Evolutionary conservation across 78 protist species (phyloP), one percentile per base, ranked within the genome.

Genomic region (Speleostelium caveatum): DNA sequence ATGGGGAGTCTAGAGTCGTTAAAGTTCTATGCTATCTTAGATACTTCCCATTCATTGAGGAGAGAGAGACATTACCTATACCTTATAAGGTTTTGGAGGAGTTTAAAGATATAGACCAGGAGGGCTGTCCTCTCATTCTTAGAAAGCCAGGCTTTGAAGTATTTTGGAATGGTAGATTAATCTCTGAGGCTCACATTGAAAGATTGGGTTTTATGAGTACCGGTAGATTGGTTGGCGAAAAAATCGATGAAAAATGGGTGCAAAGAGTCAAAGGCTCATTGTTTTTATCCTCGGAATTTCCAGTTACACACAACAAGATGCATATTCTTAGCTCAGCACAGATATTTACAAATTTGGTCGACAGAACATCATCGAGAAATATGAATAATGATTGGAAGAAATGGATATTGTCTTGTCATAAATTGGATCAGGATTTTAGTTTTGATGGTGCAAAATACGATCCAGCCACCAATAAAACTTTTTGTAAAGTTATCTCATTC

Each of bases 241-340:
- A 55, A 14, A 59, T 88, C 24, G 86, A 88, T 14, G 94, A 69
- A 12, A 88, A 59, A 30, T 88, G 76, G 67, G 38, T 55, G 5
- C 86, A 73, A 67, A 30, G 94, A 22, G 86, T 88, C 0, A 69
- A 75, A 5, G 94, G 94, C 14, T 60, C 86, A 19, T 26, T 88
- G 1, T 88, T 75, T 78, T 63, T 88, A 30, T 67, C 61, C 5
- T 75, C 87, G 3, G 75, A 61, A 10, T 88, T 88, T 51, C 94
- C 94, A 7, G 94, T 88, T 17, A 88, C 86, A 22, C 94, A 88
- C n/a, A 88, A 75, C 74, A 88, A 88, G 73, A 88, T 76, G 61
- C 86, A 88, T 28, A 88, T 88, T 10, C 69, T 88, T n/a, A 76
- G 69, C 71, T 86, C 74, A 22, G 71, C 79, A 28, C 87, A 59